Evolutionary conservation across 768 basidiomycete genomes (phyloP).

Genomic region (Rhizopogon rudus): DNA sequence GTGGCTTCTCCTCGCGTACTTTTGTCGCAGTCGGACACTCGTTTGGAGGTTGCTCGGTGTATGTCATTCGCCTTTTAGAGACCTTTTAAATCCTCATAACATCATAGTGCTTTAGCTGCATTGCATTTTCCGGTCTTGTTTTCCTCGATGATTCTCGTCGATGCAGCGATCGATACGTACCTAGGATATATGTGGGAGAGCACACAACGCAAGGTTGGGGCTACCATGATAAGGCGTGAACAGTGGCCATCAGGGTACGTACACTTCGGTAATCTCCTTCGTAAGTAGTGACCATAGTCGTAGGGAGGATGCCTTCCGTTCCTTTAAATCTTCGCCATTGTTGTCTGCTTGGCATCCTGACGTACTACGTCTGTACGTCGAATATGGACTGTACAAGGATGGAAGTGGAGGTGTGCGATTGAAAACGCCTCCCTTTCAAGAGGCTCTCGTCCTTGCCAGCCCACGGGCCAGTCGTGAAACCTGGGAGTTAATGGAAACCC

Average conservation of each 20-base stretch:
- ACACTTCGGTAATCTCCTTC: background rate
- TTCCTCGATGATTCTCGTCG: slow-evolving; percentile 65
- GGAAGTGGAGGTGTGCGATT: slow-evolving; percentile 41
- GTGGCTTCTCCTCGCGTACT: slow-evolving; percentile 47
- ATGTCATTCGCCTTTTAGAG: slow-evolving; percentile 25
- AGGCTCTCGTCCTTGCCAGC: slow-evolving; percentile 60
- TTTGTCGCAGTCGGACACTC: slow-evolving; percentile 79
- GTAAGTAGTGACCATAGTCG: background rate
- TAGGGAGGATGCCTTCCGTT: slow-evolving; percentile 55
- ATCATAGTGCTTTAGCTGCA: slow-evolving; percentile 55
- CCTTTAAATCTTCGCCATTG: slow-evolving; percentile 53
- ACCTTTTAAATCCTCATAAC: background rate
- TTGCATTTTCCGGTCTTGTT: slow-evolving; percentile 62
- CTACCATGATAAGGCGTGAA: slow-evolving; percentile 54
- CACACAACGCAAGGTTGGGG: slow-evolving; percentile 18
- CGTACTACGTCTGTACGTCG: slow-evolving; percentile 56
- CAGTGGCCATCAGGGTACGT: slow-evolving; percentile 58
- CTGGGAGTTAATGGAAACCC: slow-evolving; percentile 22
- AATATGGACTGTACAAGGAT: slow-evolving; percentile 43
- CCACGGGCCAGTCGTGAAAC: slow-evolving; percentile 14
- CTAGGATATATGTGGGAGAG: background rate
- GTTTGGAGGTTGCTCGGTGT: slow-evolving; percentile 76
- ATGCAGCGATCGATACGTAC: slow-evolving; percentile 55
- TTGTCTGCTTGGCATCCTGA: slow-evolving; percentile 67
- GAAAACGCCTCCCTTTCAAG: slow-evolving; percentile 63